Conservation (phyloP, 495 filamentous ascomycete species). For the Platismatia glauca region DNA sequence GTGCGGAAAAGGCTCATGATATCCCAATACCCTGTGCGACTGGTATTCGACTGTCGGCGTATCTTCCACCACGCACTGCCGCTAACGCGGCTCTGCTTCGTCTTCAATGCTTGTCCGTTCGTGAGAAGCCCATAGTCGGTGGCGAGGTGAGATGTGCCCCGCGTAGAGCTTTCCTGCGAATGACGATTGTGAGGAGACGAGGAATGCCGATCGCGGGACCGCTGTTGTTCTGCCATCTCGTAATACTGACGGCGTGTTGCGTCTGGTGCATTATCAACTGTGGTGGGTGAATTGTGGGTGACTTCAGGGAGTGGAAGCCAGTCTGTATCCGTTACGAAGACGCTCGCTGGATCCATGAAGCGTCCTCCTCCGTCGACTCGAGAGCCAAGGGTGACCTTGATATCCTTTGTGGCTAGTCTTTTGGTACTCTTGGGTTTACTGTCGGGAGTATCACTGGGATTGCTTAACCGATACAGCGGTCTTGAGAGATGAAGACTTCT, state of each 20-base stretch:
- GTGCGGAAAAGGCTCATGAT: not conserved
- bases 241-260: not conserved
- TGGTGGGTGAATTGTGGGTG: not conserved
- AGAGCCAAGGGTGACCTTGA: not conserved
- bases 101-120: not conserved
- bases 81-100: not conserved
- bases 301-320: not conserved
- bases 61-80: not conserved
- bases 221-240: not conserved
- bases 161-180: not conserved
- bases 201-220: not conserved
- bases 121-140: not conserved
- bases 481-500: not conserved
- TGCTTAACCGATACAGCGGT: not conserved
- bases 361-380: not conserved
- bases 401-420: not conserved
- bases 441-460: not conserved
- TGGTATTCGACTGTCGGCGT: not conserved
- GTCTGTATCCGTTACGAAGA: not conserved
- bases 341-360: not conserved
- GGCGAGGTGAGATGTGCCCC: not conserved
- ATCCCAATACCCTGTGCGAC: not conserved
- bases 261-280: not conserved
- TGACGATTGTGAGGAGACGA: not conserved
- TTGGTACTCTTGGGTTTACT: not conserved